Base-by-base conservation (phyloP, 208 protist species). In the Trypanosoma grayi region DNA sequence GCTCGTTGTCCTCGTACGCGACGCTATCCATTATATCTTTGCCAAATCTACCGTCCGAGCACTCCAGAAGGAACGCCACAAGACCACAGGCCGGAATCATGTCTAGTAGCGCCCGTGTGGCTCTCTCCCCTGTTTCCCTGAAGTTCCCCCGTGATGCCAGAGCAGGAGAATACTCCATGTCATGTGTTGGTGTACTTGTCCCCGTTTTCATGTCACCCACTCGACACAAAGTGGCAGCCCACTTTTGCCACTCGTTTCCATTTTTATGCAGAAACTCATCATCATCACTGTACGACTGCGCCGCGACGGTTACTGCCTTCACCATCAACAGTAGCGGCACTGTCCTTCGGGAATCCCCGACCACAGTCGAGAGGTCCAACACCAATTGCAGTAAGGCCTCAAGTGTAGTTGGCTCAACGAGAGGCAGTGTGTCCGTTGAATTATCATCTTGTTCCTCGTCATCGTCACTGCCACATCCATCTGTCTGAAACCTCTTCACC, bases 1-100 rank as follows among this genome's bases (percentile, higher is more conserved):
- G 65, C 24, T 71, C 65, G 44, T 56, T 64, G 22, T 71, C 65
- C 11, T 71, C 57, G 37, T 59, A 65, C 27, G 65, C 36, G 8
- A 64, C 16, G 58, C 56, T 60, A 37, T 59, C 46, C 43, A 63
- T 60, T 13, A 52, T 24, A 36, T 71, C 50, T 30, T 25, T 61
- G 27, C 22, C 3, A 53, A 60, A 65, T 45, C 25, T 16, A 34
- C 39, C 50, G 5, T 20, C n/a, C 27, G 31, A 34, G 30, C 31
- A 13, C 3, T 54, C 40, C 18, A 50, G 9, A 53, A 71, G 30
- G 33, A 59, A 44, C 6, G 39, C 13, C 1, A 59, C 2, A 22
- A 64, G 3, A 28, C 52, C 56, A 44, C 40, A 3, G 11, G 8
- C 4, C 18, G 57, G 50, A 47, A 45, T 7, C 40, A 52, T 18